Evolutionary conservation across 306 rosid genomes (phyloP).

Genomic region (Aeschynomene evenia): DNA sequence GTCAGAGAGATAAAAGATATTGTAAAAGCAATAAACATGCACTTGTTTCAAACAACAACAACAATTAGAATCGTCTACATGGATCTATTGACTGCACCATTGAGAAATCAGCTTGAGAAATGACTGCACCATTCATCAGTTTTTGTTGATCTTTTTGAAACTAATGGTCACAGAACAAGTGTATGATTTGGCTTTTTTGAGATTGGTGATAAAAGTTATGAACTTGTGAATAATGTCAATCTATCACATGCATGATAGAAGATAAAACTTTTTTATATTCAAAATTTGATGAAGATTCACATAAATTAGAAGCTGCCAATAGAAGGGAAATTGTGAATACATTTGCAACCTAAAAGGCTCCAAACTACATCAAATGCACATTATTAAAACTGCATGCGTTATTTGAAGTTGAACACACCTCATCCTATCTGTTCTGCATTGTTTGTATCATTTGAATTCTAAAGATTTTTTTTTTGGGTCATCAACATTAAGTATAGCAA

Average conservation of each 20-base stretch:
- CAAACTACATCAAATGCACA: background rate
- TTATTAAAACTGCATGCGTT: too few relatives aligned
- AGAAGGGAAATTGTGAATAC: background rate
- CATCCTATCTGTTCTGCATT: background rate
- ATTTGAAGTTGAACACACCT: too few relatives aligned
- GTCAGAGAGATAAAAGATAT: background rate
- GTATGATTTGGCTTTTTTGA: slow-evolving; percentile 9
- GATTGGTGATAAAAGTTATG: background rate
- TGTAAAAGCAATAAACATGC: background rate
- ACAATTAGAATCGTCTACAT: too few relatives aligned
- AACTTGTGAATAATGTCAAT: background rate
- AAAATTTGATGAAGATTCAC: background rate
- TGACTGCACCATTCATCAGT: background rate
- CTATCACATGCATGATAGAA: background rate
- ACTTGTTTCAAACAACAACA: background rate
- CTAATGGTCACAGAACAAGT: background rate
- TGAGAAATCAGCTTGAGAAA: too few relatives aligned
- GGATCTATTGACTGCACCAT: too few relatives aligned
- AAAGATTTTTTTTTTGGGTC: background rate
- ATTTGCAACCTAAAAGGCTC: background rate
- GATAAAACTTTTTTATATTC: background rate
- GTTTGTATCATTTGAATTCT: background rate
- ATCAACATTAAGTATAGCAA: background rate
- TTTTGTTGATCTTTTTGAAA: background rate
- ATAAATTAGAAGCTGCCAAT: background rate